Percentiles rank a stretch among this genome's conserved stretches.
phyloP scores from a whole-genome alignment of 164 flowering plant species.

The Nelumbo lutea region DNA sequence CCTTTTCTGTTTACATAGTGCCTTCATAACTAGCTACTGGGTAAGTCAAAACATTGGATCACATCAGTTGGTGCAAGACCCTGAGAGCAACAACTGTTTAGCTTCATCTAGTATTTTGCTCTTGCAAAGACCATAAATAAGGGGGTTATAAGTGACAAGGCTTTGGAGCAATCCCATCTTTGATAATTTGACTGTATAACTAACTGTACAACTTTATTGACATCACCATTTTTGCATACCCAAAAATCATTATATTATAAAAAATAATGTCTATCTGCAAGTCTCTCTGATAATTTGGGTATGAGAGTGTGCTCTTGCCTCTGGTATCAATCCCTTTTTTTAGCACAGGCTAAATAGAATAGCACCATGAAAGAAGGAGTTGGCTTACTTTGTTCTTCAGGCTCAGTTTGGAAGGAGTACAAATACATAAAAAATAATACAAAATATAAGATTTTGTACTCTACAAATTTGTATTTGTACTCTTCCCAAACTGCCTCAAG shows the following conservation, averaged over 20 bases:
- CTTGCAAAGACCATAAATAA: constrained; percentile 67
- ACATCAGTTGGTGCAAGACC: constrained; percentile 51
- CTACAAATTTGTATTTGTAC: no score
- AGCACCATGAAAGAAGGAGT: constrained; percentile 33
- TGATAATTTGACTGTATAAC: constrained; percentile 30
- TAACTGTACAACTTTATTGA: constrained; percentile 35
- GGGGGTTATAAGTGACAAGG: constrained; percentile 63
- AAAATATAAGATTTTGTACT: no score
- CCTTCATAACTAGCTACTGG: constrained; percentile 51
- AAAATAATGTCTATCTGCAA: constrained; percentile 32
- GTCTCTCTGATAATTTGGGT: constrained; percentile 21
- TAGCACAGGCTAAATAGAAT: constrained; percentile 47
- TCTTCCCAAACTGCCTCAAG: no score
- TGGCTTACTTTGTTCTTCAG: constrained; percentile 35
- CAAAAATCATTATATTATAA: constrained; percentile 69
- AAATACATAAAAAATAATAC: no score
- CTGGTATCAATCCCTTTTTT: constrained; percentile 35
- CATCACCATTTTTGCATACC: constrained; percentile 54
- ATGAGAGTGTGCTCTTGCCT: constrained; percentile 53
- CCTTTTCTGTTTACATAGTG: constrained; percentile 45
- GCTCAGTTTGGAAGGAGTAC: neutral
- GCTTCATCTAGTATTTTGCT: constrained; percentile 37
- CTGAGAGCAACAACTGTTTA: constrained; percentile 29
- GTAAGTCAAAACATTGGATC: constrained; percentile 53
- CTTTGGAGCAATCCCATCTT: constrained; percentile 48